Evolutionary conservation across 2,329 filamentous ascomycete species (phyloP).

Genomic region (Talaromyces sp.): DNA sequence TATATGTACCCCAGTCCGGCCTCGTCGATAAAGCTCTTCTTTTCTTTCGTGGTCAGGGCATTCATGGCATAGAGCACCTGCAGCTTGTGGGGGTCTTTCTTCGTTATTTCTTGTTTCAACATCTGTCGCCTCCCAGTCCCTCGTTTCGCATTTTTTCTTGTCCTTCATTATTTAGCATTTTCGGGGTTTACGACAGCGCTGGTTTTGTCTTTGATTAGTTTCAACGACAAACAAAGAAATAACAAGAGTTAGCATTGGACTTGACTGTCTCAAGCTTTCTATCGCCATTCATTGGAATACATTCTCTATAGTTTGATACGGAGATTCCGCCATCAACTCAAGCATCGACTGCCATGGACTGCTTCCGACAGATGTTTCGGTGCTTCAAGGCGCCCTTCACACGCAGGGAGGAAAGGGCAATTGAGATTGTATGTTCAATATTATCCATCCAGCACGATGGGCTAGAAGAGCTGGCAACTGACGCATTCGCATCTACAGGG

Average conservation of each 20-base stretch:
- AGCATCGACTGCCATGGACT: constrained; percentile 32
- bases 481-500: constrained; percentile 31
- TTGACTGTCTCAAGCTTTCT: neutral
- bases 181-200: constrained; percentile 17
- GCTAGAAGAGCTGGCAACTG: neutral
- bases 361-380: constrained; percentile 39
- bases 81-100: constrained; percentile 17
- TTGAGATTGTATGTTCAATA: constrained; percentile 39
- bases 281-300: neutral
- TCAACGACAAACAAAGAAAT: neutral
- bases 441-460: neutral
- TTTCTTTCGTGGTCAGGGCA: constrained; percentile 17
- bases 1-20: constrained; percentile 24
- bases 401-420: constrained; percentile 29
- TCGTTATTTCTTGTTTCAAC: constrained; percentile 19
- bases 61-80: constrained; percentile 33
- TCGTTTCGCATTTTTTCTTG: constrained; percentile 29
- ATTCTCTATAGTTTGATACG: constrained; percentile 8
- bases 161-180: constrained; percentile 20
- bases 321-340: neutral
- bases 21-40: constrained; percentile 4
- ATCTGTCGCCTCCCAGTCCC: constrained; percentile 17
- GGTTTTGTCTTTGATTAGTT: constrained; percentile 12
- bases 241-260: constrained; percentile 2
- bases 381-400: constrained; percentile 38